phyloP scores from a whole-genome alignment of 225 moss, liverwort and hornwort genomes.

The Bryum argenteum region DNA sequence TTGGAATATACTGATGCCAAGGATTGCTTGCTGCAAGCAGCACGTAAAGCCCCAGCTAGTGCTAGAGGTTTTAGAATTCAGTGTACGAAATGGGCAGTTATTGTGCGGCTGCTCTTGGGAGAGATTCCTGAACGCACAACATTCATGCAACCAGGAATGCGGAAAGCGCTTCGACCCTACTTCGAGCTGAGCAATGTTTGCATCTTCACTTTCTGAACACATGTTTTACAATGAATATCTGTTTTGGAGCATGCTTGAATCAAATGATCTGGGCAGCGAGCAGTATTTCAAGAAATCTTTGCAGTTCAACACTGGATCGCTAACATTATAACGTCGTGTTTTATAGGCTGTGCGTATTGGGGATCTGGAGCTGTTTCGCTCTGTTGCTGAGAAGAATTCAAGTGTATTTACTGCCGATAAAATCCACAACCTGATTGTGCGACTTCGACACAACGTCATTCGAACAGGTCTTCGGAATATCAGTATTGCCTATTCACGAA shows the following conservation, averaged over 20 bases:
- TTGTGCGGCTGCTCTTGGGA: constrained; percentile 83
- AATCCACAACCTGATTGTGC: constrained; percentile 87
- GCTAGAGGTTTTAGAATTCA: constrained; percentile 91
- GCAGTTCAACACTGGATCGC: not conserved
- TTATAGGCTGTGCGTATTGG: constrained; percentile 87
- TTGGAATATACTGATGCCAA: constrained; percentile 90
- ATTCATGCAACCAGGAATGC: constrained; percentile 89
- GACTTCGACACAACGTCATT: constrained; percentile 87
- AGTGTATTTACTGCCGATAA: constrained; percentile 71
- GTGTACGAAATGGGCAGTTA: constrained; percentile 93
- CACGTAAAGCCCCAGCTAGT: constrained; percentile 79
- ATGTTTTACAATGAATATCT: not conserved
- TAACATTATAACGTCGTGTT: constrained; percentile 1
- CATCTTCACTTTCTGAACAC: not conserved
- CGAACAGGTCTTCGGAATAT: constrained; percentile 90
- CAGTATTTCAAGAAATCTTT: constrained; percentile 12
- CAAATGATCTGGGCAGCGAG: constrained; percentile 1
- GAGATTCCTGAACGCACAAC: constrained; percentile 93
- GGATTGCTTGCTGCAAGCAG: constrained; percentile 88
- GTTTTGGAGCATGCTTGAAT: not conserved
- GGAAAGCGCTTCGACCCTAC: constrained; percentile 76
- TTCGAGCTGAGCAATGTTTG: constrained; percentile 86
- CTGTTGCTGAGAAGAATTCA: constrained; percentile 68
- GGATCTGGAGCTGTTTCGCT: constrained; percentile 81
- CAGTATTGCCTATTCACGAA: constrained; percentile 85